These are phyloP conservation scores for Cochlearia excelsa DNA, from an alignment of 345 rosid species.

Conservation along the genomic window DNA sequence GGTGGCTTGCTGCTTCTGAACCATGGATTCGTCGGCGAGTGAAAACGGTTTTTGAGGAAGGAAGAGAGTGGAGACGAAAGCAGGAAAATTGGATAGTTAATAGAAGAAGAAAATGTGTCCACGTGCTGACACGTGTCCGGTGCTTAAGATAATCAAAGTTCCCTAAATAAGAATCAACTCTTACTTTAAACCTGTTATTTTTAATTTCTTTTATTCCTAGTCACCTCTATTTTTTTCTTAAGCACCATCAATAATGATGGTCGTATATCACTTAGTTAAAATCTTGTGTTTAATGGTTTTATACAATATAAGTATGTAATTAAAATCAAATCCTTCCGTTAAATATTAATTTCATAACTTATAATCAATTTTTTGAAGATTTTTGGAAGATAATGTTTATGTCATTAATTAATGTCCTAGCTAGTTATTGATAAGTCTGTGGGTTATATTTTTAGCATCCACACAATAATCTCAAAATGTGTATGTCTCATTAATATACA, in stretches of 20 bases:
- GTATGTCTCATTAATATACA: slow-evolving; percentile 1
- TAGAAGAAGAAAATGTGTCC: slow-evolving; percentile 28
- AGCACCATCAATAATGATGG: no score
- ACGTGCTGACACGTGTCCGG: no score
- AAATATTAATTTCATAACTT: no score
- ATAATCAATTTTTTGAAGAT: background rate
- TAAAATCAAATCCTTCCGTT: no score
- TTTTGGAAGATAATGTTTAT: background rate
- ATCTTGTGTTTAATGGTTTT: no score
- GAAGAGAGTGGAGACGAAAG: slow-evolving; percentile 45
- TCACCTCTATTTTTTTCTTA: no score
- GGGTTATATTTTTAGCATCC: slow-evolving; percentile 19
- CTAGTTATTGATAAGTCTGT: background rate
- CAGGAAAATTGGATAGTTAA: slow-evolving; percentile 52
- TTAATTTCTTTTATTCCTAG: no score
- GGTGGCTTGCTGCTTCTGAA: slow-evolving; percentile 44
- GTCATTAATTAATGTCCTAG: background rate
- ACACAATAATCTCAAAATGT: slow-evolving; percentile 19
- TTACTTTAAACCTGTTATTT: no score
- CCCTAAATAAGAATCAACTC: no score
- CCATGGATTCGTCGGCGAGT: slow-evolving; percentile 41
- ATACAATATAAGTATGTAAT: no score
- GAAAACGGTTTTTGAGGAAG: slow-evolving; percentile 50
- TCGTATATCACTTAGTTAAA: no score
- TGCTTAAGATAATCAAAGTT: no score